Base-by-base conservation (phyloP, 164 flowering plant genomes). In the Aristolochia californica region DNA sequence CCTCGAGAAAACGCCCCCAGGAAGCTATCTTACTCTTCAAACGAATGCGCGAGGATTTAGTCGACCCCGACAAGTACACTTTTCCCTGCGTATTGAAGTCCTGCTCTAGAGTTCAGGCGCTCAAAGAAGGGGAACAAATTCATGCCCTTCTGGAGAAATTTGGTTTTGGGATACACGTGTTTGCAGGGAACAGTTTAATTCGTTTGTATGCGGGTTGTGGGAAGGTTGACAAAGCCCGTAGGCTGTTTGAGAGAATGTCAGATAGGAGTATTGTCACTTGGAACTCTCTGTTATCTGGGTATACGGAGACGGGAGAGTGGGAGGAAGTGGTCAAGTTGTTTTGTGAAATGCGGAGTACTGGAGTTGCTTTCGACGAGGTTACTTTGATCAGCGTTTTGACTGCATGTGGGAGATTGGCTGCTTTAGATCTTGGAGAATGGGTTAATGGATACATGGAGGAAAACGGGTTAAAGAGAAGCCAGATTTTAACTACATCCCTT, bases 271-370 rank as follows among this genome's bases (percentile, higher is more conserved):
- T 66, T 24, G 13, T 68, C n/a, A 44, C 81, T 9, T 79, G 83
- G 83, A 81, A 71, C 45, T 64, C 80, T 4, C 70, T 79, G 82
- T 62, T 81, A 56, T 63, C 77, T 1, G 83, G 78, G 47, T 77
- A 73, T 53, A 40, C 63, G 5, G 68, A 67, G 63, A 67, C 50
- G 53, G 77, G 74, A 5, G 20, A 49, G 22, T 74, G 76, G 77
- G 63, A 64, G 56, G 78, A 75, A 43, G 68, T 70, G 38, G 72
- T 72, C 47, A 51, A 56, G 9, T 59, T 79, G 60, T 79, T 77
- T 55, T 21, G 27, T 22, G 47, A 66, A 28, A 80, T 80, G 82
- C 47, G 47, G 53, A 62, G 63, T 11, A 28, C 52, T 20, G 67
- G 55, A 24, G 70, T 62, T 28, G 21, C 11, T 49, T 69, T 70